Base-by-base conservation (phyloP, 176 grass and related monocot species). In the Hsuehochloa calcarea region DNA sequence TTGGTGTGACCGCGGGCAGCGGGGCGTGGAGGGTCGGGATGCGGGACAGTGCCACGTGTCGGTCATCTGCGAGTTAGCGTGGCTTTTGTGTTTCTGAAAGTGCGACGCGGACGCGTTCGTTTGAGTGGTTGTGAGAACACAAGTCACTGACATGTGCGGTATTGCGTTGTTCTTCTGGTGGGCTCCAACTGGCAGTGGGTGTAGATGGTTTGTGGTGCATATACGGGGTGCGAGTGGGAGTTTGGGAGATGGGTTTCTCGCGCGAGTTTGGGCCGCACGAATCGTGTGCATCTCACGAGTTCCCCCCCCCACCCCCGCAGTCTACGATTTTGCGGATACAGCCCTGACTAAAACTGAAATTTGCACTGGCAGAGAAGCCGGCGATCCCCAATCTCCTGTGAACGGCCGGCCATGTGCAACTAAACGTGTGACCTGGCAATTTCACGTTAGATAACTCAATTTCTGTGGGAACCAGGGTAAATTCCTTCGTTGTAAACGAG, bases 131-230 rank as follows among this genome's bases (percentile, higher is more conserved):
- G 31, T 2, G 23, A 19, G 22, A 0, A 6, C 0, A 0, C 0
- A 0, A 1, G 1, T 12, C 0, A 0, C 19, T 68, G 87, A 68
- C 82, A 55, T 69, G 61, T 69, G 50, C n/a, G 49, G 9, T 0
- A 3, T 3, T 3, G n/a, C 0, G 0, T 8, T 17, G 4, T 10
- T 0, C 0, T 7, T 0, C 0, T 0, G 3, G 51, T 52, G 47
- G 82, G 19, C 0, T 72, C 72, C 52, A 0, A 0, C 0, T 0
- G 11, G 0, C 70, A 81, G 88, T 69, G n/a, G 4, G 20, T 2
- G 0, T 1, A 0, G n/a, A 0, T 0, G 0, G 8, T 4, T 0
- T 23, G 8, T 22, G 52, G 51, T 38, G 60, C 1, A 11, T 8
- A 10, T 20, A 1, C 29, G 0, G 75, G 10, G 69, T 85, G 54